Conservation (phyloP, 2,329 filamentous ascomycete species). For the Diaporthe vexans region DNA sequence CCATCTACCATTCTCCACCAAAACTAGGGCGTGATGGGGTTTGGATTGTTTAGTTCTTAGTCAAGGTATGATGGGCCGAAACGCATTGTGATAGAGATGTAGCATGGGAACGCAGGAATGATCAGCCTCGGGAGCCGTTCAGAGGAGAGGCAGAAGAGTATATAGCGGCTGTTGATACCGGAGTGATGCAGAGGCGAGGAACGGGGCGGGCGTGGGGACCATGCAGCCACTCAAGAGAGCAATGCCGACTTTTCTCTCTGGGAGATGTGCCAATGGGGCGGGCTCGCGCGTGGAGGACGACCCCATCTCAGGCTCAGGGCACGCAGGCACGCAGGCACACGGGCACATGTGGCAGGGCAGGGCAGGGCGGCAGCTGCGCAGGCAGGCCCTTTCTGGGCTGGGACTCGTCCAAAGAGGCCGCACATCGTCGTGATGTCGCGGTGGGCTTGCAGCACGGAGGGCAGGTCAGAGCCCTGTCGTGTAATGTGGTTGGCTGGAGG, state of each 20-base stretch:
- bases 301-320: constrained; percentile 38
- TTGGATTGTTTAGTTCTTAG: constrained; percentile 37
- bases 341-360: constrained; percentile 34
- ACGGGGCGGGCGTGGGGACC: constrained; percentile 54
- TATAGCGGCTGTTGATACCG: constrained; percentile 69
- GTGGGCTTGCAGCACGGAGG: constrained; percentile 47
- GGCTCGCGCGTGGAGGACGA: constrained; percentile 56
- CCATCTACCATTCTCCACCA: constrained; percentile 34
- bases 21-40: constrained; percentile 40
- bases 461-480: constrained; percentile 45
- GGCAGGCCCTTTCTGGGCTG: constrained; percentile 53
- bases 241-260: constrained; percentile 51
- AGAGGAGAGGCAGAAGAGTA: constrained; percentile 55
- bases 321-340: constrained; percentile 53
- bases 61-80: constrained; percentile 58
- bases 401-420: constrained; percentile 50
- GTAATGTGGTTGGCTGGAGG: constrained; percentile 58
- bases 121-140: constrained; percentile 42
- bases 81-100: constrained; percentile 64
- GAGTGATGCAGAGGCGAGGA: constrained; percentile 45
- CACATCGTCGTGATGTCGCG: constrained; percentile 42
- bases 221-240: constrained; percentile 43
- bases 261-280: constrained; percentile 52
- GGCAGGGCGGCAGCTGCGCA: constrained; percentile 53
- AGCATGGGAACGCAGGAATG: constrained; percentile 59